A percentile compares a stretch with the other conserved stretches of the same genome.
These are phyloP conservation scores for Tolypocladium pustulatum DNA, from an alignment of 2,329 filamentous ascomycete species.

Conservation along the genomic window DNA sequence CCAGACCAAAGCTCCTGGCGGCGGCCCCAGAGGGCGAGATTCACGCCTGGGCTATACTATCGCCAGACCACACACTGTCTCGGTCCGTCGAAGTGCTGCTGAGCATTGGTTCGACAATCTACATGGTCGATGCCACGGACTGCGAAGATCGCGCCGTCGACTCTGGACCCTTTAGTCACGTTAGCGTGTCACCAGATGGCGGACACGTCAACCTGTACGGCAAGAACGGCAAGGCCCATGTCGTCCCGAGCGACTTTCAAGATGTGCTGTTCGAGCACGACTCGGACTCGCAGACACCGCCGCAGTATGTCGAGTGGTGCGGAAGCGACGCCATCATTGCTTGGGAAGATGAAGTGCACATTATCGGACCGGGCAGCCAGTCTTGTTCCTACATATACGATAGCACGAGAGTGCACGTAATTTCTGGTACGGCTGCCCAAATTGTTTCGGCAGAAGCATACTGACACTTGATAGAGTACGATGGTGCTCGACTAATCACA, in stretches of 20 bases:
- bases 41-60: slow-evolving; percentile 80
- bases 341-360: slow-evolving; percentile 95
- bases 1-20: slow-evolving; percentile 74
- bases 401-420: slow-evolving; percentile 74
- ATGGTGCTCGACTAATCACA: slow-evolving; percentile 83
- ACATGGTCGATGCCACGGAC: slow-evolving; percentile 78
- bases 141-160: slow-evolving; percentile 86
- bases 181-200: slow-evolving; percentile 84
- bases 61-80: slow-evolving; percentile 80
- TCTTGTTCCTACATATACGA: slow-evolving; percentile 80
- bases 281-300: slow-evolving; percentile 72
- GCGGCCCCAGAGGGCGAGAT: slow-evolving; percentile 67
- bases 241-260: slow-evolving; percentile 93
- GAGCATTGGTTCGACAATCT: slow-evolving; percentile 74
- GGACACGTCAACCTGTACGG: slow-evolving; percentile 84
- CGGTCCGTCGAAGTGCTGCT: slow-evolving; percentile 87
- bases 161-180: slow-evolving; percentile 84
- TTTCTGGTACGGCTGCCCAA: slow-evolving; percentile 52
- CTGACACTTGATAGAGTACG: slow-evolving; percentile 38
- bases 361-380: slow-evolving; percentile 76
- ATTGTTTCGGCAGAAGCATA: neutral
- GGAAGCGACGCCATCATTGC: slow-evolving; percentile 90
- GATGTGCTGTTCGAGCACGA: slow-evolving; percentile 86
- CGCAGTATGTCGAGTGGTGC: slow-evolving; percentile 89
- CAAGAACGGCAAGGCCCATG: slow-evolving; percentile 73